phyloP scores from a whole-genome alignment of 2,329 filamentous ascomycete species.

The Akanthomyces muscarius region DNA sequence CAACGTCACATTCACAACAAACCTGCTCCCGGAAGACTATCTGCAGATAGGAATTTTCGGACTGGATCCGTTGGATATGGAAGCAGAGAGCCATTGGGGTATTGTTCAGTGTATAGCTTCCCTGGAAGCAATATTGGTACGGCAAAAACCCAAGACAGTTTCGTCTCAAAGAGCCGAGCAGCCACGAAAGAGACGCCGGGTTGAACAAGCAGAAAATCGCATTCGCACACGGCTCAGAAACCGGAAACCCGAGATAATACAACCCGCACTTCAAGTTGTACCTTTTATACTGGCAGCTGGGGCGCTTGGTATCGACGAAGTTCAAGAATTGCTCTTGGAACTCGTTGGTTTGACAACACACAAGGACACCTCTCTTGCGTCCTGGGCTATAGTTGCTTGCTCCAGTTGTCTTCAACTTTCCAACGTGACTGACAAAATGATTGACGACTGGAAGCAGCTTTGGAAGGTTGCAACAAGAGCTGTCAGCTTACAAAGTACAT shows the following conservation, averaged over 20 bases:
- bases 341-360: slow-evolving; percentile 60
- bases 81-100: slow-evolving; percentile 58
- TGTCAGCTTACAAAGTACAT: slow-evolving; percentile 65
- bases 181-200: slow-evolving; percentile 50
- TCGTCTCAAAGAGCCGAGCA: slow-evolving; percentile 34
- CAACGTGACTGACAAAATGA: slow-evolving; percentile 32
- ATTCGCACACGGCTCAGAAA: slow-evolving; percentile 47
- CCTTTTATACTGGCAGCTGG: slow-evolving; percentile 51
- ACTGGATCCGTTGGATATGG: slow-evolving; percentile 48
- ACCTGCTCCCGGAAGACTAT: slow-evolving; percentile 39
- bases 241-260: slow-evolving; percentile 39
- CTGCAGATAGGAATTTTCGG: slow-evolving; percentile 50
- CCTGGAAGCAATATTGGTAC: slow-evolving; percentile 48
- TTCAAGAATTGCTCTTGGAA: slow-evolving; percentile 53
- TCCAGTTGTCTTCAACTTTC: slow-evolving; percentile 44
- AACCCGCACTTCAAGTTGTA: slow-evolving; percentile 54
- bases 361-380: slow-evolving; percentile 62
- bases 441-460: slow-evolving; percentile 60
- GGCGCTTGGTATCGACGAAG: slow-evolving; percentile 46
- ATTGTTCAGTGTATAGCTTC: slow-evolving; percentile 55
- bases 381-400: slow-evolving; percentile 83
- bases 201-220: slow-evolving; percentile 40
- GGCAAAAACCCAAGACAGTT: slow-evolving; percentile 21
- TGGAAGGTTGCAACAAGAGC: slow-evolving; percentile 73
- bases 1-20: slow-evolving; percentile 60